Evolutionary conservation across 2,329 filamentous ascomycete genomes (phyloP), one percentile per base, ranked within the genome.

Genomic region (Monilinia vaccinii-corymbosi): DNA sequence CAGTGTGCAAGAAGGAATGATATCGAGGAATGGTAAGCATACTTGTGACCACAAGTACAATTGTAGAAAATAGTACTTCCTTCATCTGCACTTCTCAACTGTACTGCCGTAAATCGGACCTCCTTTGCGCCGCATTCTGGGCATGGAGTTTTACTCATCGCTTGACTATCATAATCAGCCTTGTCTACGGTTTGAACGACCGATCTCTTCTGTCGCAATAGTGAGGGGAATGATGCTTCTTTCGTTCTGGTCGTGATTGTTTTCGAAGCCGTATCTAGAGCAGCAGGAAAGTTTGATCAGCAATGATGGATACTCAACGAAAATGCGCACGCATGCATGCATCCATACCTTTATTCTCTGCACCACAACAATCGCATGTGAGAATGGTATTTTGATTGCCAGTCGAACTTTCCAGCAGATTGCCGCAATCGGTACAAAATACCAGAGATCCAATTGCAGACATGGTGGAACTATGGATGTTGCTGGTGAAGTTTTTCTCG

Each of bases 341-440:
- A n/a, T n/a, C 38, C 75, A 59, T 69, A 95, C 91, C 91, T 85
- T 83, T 86, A 72, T 93, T 96, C 70, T 89, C 82, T 45, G 89
- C 84, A 63, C 89, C 90, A 73, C 93, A 97, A 72, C 92, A 87
- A 69, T 90, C 88, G 79, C 93, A 99, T 65, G 81, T 80, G 61
- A 97, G 77, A 60, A 88, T 81, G 60, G 88, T 87, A 71, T 91
- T 88, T 67, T 84, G 80, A 61, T 85, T 86, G 62, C 89, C 90
- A 64, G 87, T 87, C 50, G 89, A 91, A 56, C 87, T 82, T 57
- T 94, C 91, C 45, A 97, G 79, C 4, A 97, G 80, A 73, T 96
- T 96, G 63, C 93, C 93, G 74, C 93, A 97, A 72, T 92, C 89
- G 58, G 82, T 89, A 78, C 93, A 97, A 75, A 97, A 97, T 40